Base-by-base conservation (phyloP, 1,284 basidiomycete genomes). In the Fomitopsis schrenkii region DNA sequence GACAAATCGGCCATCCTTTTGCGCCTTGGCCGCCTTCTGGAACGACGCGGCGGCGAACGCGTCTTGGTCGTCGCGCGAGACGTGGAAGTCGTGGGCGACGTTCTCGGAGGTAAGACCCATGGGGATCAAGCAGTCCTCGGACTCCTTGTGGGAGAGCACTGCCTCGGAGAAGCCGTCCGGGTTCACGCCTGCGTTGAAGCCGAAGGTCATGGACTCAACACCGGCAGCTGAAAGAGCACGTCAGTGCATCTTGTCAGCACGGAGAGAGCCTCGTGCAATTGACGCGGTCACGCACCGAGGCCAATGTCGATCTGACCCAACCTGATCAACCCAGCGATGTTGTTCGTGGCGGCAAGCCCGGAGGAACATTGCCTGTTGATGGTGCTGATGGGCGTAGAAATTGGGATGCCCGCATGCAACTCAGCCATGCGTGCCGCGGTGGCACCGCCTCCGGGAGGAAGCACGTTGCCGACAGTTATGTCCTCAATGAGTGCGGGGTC, bases 91-190 rank as follows among this genome's bases (percentile, higher is more conserved):
- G 50, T 81, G 77, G 22, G 95, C 94, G 64, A 98, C 96, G 72
- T 98, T 98, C 81, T 98, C 97, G 28, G 94, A 97, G 56, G 95
- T 97, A 78, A 95, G 90, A 66, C 96, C 95, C 95, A 98, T 98
- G 59, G 97, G 97, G 65, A 97, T 83, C 22, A 97, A 82, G 77
- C 96, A 98, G 81, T 99, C 95, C 63, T 89, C 86, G 2, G 97
- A 87, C 71, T 95, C 90, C 68, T 89, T 81, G 76, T 85, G 87
- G 64, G 85, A 76, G 67, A 96, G 83, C 56, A 98, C 86, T 48
- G 83, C 83, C 38, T 97, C 91, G 10, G 94, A 95, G 79, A 87
- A 90, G 55, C 86, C 85, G 61, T 87, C 81, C 57, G 86, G 91
- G 75, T 85, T 83, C 38, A 87, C 86, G 68, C 79, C 82, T 30